phyloP scores from a whole-genome alignment of 2,329 filamentous ascomycete species.

The Bipolaris gigantea region DNA sequence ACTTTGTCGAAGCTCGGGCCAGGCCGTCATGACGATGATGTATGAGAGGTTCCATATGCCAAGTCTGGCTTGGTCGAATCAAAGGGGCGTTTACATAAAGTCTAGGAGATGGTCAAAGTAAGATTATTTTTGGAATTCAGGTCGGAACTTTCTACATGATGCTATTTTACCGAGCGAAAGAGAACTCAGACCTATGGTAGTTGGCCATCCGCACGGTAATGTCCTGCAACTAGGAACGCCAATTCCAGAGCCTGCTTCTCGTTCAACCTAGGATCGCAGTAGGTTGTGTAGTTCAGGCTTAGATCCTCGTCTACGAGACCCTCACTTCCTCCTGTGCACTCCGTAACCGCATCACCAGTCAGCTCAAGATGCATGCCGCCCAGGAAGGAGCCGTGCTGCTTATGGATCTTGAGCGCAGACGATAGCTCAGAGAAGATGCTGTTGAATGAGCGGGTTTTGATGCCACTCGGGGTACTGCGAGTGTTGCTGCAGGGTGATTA shows the following conservation, averaged over 20 bases:
- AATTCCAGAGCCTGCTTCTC: conserved; percentile 97
- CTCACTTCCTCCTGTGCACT: conserved; percentile 89
- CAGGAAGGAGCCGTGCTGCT: conserved; percentile 78
- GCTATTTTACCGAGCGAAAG: background rate
- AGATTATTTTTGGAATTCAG: background rate
- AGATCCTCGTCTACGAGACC: conserved; percentile 86
- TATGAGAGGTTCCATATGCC: background rate
- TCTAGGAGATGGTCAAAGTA: background rate
- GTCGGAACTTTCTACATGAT: background rate
- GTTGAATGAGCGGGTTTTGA: conserved; percentile 91
- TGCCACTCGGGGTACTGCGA: conserved; percentile 67
- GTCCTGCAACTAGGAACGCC: conserved; percentile 88
- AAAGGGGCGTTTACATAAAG: background rate
- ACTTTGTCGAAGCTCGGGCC: conserved; percentile 8
- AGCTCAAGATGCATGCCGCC: conserved; percentile 94
- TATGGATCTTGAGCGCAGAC: conserved; percentile 82
- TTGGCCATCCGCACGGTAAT: conserved; percentile 59
- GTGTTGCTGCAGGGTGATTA: conserved; percentile 54
- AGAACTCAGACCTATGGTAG: conserved; percentile 4
- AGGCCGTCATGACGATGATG: conserved; percentile 5
- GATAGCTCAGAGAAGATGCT: conserved; percentile 88
- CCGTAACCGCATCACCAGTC: conserved; percentile 93
- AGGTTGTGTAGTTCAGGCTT: conserved; percentile 88
- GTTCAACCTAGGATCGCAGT: conserved; percentile 92
- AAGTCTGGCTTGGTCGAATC: background rate